Conservation (phyloP, 2,329 filamentous ascomycete species). For the Fusarium sp. region DNA sequence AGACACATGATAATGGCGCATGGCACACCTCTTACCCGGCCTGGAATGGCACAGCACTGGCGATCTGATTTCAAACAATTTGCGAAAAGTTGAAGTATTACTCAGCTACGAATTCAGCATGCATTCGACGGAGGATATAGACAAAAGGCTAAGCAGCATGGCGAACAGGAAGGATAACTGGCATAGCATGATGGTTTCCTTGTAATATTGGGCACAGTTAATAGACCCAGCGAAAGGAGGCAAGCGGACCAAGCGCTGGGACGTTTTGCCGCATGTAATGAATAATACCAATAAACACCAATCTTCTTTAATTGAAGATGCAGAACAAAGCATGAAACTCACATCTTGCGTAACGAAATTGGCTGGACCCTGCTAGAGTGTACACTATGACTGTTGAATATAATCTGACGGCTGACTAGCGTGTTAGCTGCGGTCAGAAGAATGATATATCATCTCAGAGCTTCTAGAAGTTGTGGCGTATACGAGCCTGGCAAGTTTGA, state of each 20-base stretch:
- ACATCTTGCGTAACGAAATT: background rate
- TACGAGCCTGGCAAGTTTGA: background rate
- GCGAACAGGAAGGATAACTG: slow-evolving; percentile 22
- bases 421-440: background rate
- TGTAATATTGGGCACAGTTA: slow-evolving; percentile 20
- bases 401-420: background rate
- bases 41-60: slow-evolving; percentile 54
- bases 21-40: slow-evolving; percentile 61
- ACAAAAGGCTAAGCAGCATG: slow-evolving; percentile 14
- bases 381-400: background rate
- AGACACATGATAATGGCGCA: slow-evolving; percentile 55
- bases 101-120: background rate
- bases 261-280: slow-evolving; percentile 47
- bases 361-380: background rate
- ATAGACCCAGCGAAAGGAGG: slow-evolving; percentile 36
- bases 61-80: slow-evolving; percentile 19
- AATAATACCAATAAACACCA: slow-evolving; percentile 39
- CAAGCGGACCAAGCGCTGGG: slow-evolving; percentile 57
- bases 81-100: slow-evolving; percentile 11
- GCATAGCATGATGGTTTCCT: slow-evolving; percentile 20
- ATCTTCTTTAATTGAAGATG: background rate
- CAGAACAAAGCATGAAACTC: slow-evolving; percentile 12
- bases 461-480: background rate
- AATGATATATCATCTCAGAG: slow-evolving; percentile 22
- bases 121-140: background rate